Evolutionary conservation across 148 eudicot species (phyloP).

Genomic region (Vaccinium darrowii): DNA sequence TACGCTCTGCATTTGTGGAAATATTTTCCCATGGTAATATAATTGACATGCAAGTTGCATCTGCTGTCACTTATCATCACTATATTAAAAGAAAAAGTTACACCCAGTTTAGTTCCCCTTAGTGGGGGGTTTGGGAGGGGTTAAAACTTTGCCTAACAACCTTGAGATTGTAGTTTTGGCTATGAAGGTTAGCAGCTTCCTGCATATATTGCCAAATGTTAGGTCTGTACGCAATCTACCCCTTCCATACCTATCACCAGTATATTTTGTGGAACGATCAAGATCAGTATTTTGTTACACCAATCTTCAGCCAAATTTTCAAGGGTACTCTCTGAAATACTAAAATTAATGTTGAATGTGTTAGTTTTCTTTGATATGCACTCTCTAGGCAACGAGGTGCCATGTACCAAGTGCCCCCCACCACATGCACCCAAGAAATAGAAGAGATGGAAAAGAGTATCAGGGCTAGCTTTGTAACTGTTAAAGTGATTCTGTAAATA

Average conservation of each 20-base stretch:
- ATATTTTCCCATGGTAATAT: not conserved
- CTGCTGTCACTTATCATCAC: not conserved
- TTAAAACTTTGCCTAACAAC: not conserved
- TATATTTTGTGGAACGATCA: not conserved
- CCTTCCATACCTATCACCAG: not conserved
- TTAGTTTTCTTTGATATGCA: not conserved
- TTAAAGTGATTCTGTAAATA: not conserved
- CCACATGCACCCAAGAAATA: not conserved
- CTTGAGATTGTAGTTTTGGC: not conserved
- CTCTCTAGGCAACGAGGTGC: not conserved
- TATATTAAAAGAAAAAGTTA: not conserved
- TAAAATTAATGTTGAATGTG: not conserved
- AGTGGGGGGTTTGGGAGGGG: not conserved
- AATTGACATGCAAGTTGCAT: not conserved
- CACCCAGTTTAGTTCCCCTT: not conserved
- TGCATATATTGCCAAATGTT: not conserved
- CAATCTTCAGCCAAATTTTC: not conserved
- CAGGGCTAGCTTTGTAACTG: not conserved
- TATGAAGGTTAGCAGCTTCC: not conserved
- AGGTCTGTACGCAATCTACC: not conserved
- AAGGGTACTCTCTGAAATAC: not conserved
- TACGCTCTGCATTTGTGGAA: not conserved
- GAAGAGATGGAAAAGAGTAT: not conserved
- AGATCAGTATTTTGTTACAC: not conserved
- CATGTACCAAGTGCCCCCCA: not conserved